phyloP scores from a whole-genome alignment of 495 filamentous ascomycete genomes.

The Penicillium robsamsonii region DNA sequence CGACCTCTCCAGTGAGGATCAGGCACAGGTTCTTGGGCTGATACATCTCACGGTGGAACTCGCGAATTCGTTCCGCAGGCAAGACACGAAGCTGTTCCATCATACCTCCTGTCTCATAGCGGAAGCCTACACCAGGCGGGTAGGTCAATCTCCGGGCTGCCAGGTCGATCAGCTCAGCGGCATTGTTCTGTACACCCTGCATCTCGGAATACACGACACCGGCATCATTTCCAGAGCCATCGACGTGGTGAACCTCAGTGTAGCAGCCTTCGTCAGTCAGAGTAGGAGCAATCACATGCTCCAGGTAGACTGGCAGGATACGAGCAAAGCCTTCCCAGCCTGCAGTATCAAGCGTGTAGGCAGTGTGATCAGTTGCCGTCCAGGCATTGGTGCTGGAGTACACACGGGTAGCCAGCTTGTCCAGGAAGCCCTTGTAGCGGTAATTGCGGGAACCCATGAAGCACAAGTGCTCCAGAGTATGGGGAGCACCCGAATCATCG shows the following conservation, averaged over 20 bases:
- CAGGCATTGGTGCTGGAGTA: slow-evolving; percentile 96
- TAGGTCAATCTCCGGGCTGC: slow-evolving; percentile 75
- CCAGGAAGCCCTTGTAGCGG: slow-evolving; percentile 88
- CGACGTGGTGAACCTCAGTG: slow-evolving; percentile 95
- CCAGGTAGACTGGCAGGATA: slow-evolving; percentile 91
- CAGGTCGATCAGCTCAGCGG: slow-evolving; percentile 80
- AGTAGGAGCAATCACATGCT: slow-evolving; percentile 88
- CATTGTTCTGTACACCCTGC: slow-evolving; percentile 88
- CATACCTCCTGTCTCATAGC: slow-evolving; percentile 97
- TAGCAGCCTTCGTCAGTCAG: slow-evolving; percentile 90
- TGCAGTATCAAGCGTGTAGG: slow-evolving; percentile 89
- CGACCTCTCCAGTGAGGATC: slow-evolving; percentile 83
- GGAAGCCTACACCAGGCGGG: slow-evolving; percentile 84
- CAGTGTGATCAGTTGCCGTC: slow-evolving; percentile 93
- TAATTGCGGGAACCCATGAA: slow-evolving; percentile 98
- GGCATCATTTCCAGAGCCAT: slow-evolving; percentile 89
- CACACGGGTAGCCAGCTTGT: slow-evolving; percentile 86
- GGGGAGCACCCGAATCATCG: slow-evolving; percentile 92
- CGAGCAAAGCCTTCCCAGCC: slow-evolving; percentile 96
- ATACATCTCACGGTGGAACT: slow-evolving; percentile 96
- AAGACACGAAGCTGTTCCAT: slow-evolving; percentile 86
- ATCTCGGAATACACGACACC: slow-evolving; percentile 99
- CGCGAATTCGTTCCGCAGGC: slow-evolving; percentile 82
- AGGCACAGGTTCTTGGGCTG: slow-evolving; percentile 94
- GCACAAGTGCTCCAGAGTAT: slow-evolving; percentile 92